A percentile compares a stretch with the other conserved stretches of the same genome.
These are phyloP conservation scores for Yamadazyma sp. DNA, from an alignment of 805 yeast species.

Conservation along the genomic window DNA sequence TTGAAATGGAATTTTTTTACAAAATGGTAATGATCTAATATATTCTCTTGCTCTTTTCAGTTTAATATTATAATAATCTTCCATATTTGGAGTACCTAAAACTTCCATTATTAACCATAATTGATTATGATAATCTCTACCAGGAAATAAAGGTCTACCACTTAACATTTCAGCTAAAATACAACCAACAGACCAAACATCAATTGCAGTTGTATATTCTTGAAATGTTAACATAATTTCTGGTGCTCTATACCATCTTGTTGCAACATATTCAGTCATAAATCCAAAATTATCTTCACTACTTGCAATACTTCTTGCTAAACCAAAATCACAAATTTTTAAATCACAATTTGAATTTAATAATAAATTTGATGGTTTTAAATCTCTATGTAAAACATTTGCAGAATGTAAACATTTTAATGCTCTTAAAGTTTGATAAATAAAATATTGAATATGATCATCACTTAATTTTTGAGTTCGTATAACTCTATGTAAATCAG, in stretches of 20 bases:
- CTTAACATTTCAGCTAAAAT: constrained; percentile 86
- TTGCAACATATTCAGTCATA: constrained; percentile 97
- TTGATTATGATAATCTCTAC: constrained; percentile 91
- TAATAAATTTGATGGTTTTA: constrained; percentile 84
- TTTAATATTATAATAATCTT: constrained; percentile 71
- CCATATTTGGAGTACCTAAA: constrained; percentile 83
- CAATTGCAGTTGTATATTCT: constrained; percentile 91
- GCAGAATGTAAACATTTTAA: constrained; percentile 89
- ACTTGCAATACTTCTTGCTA: constrained; percentile 68
- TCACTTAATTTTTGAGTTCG: constrained; percentile 80
- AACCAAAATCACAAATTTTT: constrained; percentile 91
- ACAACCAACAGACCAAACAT: constrained; percentile 96
- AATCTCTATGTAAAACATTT: constrained; percentile 89
- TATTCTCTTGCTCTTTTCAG: constrained; percentile 87
- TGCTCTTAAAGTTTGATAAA: constrained; percentile 88
- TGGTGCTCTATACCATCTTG: constrained; percentile 97
- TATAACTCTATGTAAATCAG: constrained; percentile 79
- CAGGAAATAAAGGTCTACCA: constrained; percentile 89
- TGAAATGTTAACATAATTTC: constrained; percentile 95
- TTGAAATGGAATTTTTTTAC: constrained; percentile 57
- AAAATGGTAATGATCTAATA: constrained; percentile 72
- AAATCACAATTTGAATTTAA: constrained; percentile 91
- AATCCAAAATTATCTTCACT: constrained; percentile 67
- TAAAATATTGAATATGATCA: constrained; percentile 91
- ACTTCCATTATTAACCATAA: constrained; percentile 79